Base-by-base conservation (phyloP, 768 basidiomycete species). In the Mycena belliarum region DNA sequence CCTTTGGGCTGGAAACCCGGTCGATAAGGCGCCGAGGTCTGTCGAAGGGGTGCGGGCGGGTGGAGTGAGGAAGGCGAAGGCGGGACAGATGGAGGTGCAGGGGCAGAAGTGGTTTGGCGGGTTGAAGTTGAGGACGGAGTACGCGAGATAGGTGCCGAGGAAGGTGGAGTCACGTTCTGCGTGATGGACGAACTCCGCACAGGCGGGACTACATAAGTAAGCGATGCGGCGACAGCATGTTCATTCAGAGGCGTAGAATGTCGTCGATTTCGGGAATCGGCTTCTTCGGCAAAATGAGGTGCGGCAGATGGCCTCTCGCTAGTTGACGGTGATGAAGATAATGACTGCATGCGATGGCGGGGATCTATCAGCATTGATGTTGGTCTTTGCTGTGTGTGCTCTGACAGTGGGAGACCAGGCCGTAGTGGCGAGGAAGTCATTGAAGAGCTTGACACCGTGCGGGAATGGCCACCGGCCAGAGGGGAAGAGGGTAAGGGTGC, bases 1-100 rank as follows among this genome's bases (percentile, higher is more conserved):
- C 95, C 95, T 65, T 82, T 89, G 6, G 96, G 96, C 69, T 99
- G 96, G 69, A 98, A 99, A 1, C 94, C 93, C 3, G 92, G 86
- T 44, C 88, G 86, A 69, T 98, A 98, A 2, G 88, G 89, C 1
- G 87, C 84, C 6, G 73, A 70, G 59, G 48, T 66, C 70, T 66
- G 50, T 46, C 52, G 66, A 8, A 59, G 60, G 16, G 54, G 56
- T 8, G 58, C 52, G 14, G 43, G 15, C 25, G 42, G 42, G 5
- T 43, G 21, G 23, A 52, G 55, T 18, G 64, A 48, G 5, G 69
- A 69, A 35, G 66, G 68, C 9, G 72, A 61, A 10, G 67, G 67
- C 23, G 52, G 60, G 12, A 63, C 56, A 59, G 64, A 65, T 46
- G 65, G 38, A 45, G 55, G 49, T 38, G 71, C 63, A n/a, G 62